Conservation (phyloP, 1,284 basidiomycete genomes). For the Fomitopsis schrenkii region DNA sequence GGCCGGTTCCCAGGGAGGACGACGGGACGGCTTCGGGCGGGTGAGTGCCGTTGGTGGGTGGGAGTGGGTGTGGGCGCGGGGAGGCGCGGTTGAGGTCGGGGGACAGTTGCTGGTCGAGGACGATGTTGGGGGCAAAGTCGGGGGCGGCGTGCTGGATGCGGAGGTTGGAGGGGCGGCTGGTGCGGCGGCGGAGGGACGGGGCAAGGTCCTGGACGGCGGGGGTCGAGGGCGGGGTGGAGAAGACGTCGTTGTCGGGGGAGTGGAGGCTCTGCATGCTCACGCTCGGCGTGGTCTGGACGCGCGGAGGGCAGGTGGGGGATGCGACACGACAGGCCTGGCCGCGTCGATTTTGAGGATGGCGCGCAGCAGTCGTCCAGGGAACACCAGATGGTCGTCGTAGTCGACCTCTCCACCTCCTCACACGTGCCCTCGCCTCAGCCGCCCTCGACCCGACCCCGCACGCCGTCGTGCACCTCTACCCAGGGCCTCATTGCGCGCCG, state of each 20-base stretch:
- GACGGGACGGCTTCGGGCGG: conserved; percentile 4
- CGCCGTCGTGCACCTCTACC: too few relatives aligned
- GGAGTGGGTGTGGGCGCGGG: conserved; percentile 10
- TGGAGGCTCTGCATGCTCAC: conserved; percentile 11
- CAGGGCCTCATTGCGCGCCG: too few relatives aligned
- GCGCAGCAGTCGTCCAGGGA: too few relatives aligned
- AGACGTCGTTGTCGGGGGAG: conserved; percentile 49
- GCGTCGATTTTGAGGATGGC: too few relatives aligned
- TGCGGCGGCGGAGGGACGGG: conserved; percentile 29
- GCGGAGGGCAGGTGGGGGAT: too few relatives aligned
- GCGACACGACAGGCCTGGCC: too few relatives aligned
- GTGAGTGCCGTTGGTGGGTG: conserved; percentile 17
- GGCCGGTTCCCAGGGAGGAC: conserved; percentile 11
- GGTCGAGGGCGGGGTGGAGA: conserved; percentile 61
- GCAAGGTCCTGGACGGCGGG: conserved; percentile 33
- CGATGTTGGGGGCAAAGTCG: conserved; percentile 26
- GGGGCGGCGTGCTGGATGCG: conserved; percentile 20
- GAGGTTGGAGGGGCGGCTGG: conserved; percentile 27
- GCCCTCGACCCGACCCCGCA: too few relatives aligned
- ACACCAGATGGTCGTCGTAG: too few relatives aligned
- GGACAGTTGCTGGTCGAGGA: conserved; percentile 28
- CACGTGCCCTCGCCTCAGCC: too few relatives aligned
- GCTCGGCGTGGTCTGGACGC: neutral
- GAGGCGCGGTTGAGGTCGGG: conserved; percentile 15
- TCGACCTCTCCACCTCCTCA: too few relatives aligned